A percentile compares a stretch with the other conserved stretches of the same genome.
phyloP scores from a whole-genome alignment of 805 yeast genomes.

The Candida chilensis region DNA sequence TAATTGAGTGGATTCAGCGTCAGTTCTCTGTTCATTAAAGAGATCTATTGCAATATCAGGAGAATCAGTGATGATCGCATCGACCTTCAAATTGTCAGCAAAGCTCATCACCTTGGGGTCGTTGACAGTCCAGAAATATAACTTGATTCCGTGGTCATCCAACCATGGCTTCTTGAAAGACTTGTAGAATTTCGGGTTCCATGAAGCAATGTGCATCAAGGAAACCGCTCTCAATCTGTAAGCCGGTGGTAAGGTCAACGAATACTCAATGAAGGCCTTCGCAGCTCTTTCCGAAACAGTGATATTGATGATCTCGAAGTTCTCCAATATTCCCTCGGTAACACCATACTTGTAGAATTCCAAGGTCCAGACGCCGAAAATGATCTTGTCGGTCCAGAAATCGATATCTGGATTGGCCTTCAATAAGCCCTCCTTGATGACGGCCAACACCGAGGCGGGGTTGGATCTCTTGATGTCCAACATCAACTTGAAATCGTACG shows the following conservation, averaged over 20 bases:
- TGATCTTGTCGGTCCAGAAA: slow-evolving; percentile 19
- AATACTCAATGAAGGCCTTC: slow-evolving; percentile 10
- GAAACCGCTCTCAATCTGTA: slow-evolving; percentile 6
- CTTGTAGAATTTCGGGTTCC: slow-evolving; percentile 6
- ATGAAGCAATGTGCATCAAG: slow-evolving; percentile 9
- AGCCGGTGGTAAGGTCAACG: slow-evolving; percentile 2
- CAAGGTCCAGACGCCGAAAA: slow-evolving; percentile 25
- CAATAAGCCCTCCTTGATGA: slow-evolving; percentile 11
- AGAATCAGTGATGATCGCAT: slow-evolving; percentile 1
- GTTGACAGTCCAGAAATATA: slow-evolving; percentile 28
- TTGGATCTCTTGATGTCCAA: slow-evolving; percentile 21
- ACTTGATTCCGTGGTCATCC: slow-evolving; percentile 5
- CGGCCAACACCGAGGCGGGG: slow-evolving; percentile 10
- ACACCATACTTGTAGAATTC: slow-evolving; percentile 13
- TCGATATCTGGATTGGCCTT: slow-evolving; percentile 5
- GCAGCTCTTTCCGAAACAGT: slow-evolving; percentile 12
- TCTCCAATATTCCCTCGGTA: slow-evolving; percentile 6
- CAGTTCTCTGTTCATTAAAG: not conserved
- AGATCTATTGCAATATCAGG: not conserved
- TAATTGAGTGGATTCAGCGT: not conserved
- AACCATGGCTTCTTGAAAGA: slow-evolving; percentile 2
- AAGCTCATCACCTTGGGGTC: slow-evolving; percentile 5
- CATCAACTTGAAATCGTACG: slow-evolving; percentile 29
- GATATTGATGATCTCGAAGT: slow-evolving; percentile 16
- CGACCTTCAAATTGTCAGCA: not conserved